These are phyloP conservation scores for Boletus bicolor DNA, from an alignment of 768 basidiomycete genomes.

Conservation along the genomic window DNA sequence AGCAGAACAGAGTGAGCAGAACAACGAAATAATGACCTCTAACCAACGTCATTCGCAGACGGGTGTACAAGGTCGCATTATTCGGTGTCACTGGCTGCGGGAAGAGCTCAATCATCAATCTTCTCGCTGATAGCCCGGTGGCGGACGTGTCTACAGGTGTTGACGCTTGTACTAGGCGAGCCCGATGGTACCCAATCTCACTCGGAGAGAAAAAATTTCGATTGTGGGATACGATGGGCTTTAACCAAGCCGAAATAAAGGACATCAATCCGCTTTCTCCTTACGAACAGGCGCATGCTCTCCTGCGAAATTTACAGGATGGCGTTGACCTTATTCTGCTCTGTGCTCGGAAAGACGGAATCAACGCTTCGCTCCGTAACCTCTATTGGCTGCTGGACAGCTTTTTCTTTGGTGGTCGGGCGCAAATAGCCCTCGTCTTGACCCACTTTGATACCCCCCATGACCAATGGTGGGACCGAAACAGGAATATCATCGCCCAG, in stretches of 20 bases:
- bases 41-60: conserved; percentile 13
- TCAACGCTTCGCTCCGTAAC: conserved; percentile 32
- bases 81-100: conserved; percentile 31
- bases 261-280: conserved; percentile 16
- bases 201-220: conserved; percentile 22
- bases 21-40: background rate
- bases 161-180: conserved; percentile 34
- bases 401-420: conserved; percentile 36
- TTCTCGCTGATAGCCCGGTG: conserved; percentile 23
- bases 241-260: conserved; percentile 24
- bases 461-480: conserved; percentile 39
- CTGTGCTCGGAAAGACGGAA: conserved; percentile 37
- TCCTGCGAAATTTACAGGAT: conserved; percentile 32
- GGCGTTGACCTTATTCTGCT: conserved; percentile 42
- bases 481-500: conserved; percentile 22
- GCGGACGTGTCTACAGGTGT: conserved; percentile 32
- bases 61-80: conserved; percentile 23
- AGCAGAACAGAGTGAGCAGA: conserved; percentile 15
- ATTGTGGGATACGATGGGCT: conserved; percentile 36
- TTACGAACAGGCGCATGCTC: conserved; percentile 31
- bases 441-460: conserved; percentile 37
- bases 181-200: conserved; percentile 20
- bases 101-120: conserved; percentile 31
- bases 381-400: conserved; percentile 39
- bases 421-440: conserved; percentile 37